Percentiles rank a stretch among this genome's conserved stretches.
Evolutionary conservation across 805 yeast species (phyloP).

Genomic region (Priceomyces medius): DNA sequence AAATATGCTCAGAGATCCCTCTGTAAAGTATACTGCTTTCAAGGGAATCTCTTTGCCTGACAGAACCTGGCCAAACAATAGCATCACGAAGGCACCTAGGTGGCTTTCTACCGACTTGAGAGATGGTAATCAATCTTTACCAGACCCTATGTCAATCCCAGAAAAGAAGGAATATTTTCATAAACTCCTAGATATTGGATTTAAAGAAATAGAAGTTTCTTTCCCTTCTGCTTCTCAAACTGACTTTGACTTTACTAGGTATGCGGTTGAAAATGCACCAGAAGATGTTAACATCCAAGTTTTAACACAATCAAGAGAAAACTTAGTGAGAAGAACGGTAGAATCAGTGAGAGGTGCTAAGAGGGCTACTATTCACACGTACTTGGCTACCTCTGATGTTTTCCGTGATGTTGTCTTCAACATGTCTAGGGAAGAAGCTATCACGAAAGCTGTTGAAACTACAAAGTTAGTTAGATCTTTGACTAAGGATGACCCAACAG

Average conservation of each 20-base stretch:
- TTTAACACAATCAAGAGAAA: slow-evolving; percentile 75
- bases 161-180: slow-evolving; percentile 76
- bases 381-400: slow-evolving; percentile 72
- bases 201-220: slow-evolving; percentile 78
- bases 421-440: slow-evolving; percentile 67
- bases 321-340: slow-evolving; percentile 68
- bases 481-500: slow-evolving; percentile 71
- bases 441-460: slow-evolving; percentile 67
- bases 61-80: slow-evolving; percentile 70
- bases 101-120: slow-evolving; percentile 80
- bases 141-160: slow-evolving; percentile 77
- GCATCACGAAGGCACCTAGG: slow-evolving; percentile 69
- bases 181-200: slow-evolving; percentile 68
- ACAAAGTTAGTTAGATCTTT: slow-evolving; percentile 64
- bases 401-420: slow-evolving; percentile 76
- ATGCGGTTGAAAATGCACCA: slow-evolving; percentile 76
- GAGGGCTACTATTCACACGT: slow-evolving; percentile 68
- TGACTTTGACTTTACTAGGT: slow-evolving; percentile 78
- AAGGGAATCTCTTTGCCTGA: slow-evolving; percentile 55
- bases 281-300: slow-evolving; percentile 74
- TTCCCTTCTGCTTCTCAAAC: slow-evolving; percentile 83
- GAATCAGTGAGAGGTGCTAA: slow-evolving; percentile 73
- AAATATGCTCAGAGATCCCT: slow-evolving; percentile 69
- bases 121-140: slow-evolving; percentile 80
- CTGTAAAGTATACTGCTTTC: slow-evolving; percentile 57